Base-by-base conservation (phyloP, 768 basidiomycete species). In the Lentinula aciculospora region DNA sequence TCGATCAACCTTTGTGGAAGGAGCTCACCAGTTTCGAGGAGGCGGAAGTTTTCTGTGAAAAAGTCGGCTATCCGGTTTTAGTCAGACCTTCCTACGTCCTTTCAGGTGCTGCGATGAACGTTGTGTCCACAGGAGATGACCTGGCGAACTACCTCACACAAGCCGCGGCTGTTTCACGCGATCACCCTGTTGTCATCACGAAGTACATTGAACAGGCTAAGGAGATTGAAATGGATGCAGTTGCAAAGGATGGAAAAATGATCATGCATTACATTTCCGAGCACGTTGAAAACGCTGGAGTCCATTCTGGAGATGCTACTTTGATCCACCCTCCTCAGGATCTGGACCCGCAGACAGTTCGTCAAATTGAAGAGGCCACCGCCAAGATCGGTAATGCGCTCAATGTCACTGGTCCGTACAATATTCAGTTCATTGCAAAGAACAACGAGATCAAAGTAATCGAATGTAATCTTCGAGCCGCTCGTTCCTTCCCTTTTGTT, bases 401-500 rank as follows among this genome's bases (percentile, higher is more conserved):
- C 58, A 97, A 98, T 68, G 95, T 98, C 46, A 98, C 96, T 4
- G 97, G 96, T 5, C 96, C 96, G 1, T 98, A 89, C 84, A 99
- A 99, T 69, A 99, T 99, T 68, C 96, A 99, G 76, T 98, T 99
- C 75, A 98, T 99, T 65, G 96, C 96, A 51, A 99, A 99, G 83
- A 91, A 99, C 76, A 98, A 98, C 76, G 96, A 98, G 73, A 98
- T 99, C 81, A 99, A 99, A 81, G 96, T 99, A 65, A 99, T 99
- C 70, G 96, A 99, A 72, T 98, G 96, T 74, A 99, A 99, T 74
- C 77, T 99, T 32, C 92, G 96, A 57, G 97, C 97, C 0, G 96
- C 96, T 23, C 85, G 96, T 60, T 98, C 96, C 0, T 98, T 96
- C 84, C 96, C 96, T 40, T 99, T 99, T 77, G 96, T 99, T 25